Percentiles rank a stretch among this genome's conserved stretches.
Evolutionary conservation across 1,284 basidiomycete genomes (phyloP).

Genomic region (Macrocystidia cucumis): DNA sequence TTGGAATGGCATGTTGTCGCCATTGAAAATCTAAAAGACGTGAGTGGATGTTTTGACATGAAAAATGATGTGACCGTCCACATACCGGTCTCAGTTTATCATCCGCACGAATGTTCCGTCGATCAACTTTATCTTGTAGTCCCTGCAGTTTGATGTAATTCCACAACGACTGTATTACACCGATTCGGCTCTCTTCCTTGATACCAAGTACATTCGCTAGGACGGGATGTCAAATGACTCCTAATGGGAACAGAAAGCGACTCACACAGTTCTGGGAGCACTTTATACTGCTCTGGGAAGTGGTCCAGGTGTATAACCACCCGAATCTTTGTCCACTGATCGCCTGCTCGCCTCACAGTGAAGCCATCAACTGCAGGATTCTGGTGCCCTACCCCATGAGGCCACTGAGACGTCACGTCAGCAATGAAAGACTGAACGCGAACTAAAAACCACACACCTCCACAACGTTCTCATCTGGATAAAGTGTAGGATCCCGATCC

Average conservation of each 20-base stretch:
- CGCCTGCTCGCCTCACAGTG: constrained; percentile 80
- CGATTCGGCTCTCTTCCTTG: constrained; percentile 81
- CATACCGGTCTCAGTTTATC: constrained; percentile 60
- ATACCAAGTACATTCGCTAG: constrained; percentile 68
- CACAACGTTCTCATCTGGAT: constrained; percentile 75
- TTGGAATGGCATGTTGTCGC: constrained; percentile 66
- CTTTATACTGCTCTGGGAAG: constrained; percentile 81
- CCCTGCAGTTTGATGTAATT: constrained; percentile 86
- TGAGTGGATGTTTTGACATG: not conserved
- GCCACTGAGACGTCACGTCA: constrained; percentile 48
- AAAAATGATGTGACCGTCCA: constrained; percentile 6
- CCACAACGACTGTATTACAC: constrained; percentile 84
- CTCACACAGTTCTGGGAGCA: constrained; percentile 70
- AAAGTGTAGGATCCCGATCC: constrained; percentile 77
- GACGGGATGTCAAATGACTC: not conserved
- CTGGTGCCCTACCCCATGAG: constrained; percentile 44
- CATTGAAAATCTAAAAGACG: constrained; percentile 45
- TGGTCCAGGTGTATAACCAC: constrained; percentile 82
- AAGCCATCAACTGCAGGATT: constrained; percentile 80
- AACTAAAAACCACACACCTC: constrained; percentile 41
- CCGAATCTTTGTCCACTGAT: constrained; percentile 69
- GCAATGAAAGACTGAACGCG: constrained; percentile 1
- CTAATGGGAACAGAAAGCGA: constrained; percentile 4
- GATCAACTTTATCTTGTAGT: constrained; percentile 88
- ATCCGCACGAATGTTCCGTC: constrained; percentile 72